Base-by-base conservation (phyloP, 768 basidiomycete species). In the Boletus reticulatus region DNA sequence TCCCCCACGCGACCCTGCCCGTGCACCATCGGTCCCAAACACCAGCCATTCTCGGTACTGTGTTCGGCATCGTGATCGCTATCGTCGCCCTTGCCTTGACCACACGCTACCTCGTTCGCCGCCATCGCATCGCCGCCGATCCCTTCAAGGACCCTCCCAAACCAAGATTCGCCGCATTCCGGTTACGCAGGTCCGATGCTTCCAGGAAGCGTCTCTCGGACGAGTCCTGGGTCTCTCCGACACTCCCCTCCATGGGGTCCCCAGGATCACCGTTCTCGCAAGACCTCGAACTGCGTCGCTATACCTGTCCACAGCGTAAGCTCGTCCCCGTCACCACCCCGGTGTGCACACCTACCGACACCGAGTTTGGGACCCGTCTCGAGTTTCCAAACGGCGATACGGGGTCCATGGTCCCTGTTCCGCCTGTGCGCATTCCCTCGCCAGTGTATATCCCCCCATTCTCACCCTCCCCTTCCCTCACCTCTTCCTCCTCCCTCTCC, bases 211-310 rank as follows among this genome's bases (percentile, higher is more conserved):
- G 66, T n/a, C 63, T 67, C 20, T 67, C 66, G 1, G 58, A 67
- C 24, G 65, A 67, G 16, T 67, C 65, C 6, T 67, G 65, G 65
- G 65, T 66, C 50, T 62, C 65, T 0, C 65, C 62, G 0, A 4
- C 17, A 4, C 54, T 66, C 19, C 57, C 64, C 6, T 9, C 22
- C 1, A 46, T 50, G 8, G 43, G 17, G 3, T 57, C 55, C 7
- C 50, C 63, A 6, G 59, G 34, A 17, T 53, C 62, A 10, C 56
- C 55, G 17, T 43, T 55, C 11, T 51, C 49, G 13, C 55, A 59
- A 8, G 57, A 62, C 41, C 38, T 55, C 37, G 55, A 64, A 8
- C 39, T 61, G 7, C 41, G 50, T 37, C 64, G 36, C 14, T 57
- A 57, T 41, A 42, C 42, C 13, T 49, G 16, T 43, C 39, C 62